phyloP scores from a whole-genome alignment of 164 flowering plant genomes.

The Magnolia changhungtana region DNA sequence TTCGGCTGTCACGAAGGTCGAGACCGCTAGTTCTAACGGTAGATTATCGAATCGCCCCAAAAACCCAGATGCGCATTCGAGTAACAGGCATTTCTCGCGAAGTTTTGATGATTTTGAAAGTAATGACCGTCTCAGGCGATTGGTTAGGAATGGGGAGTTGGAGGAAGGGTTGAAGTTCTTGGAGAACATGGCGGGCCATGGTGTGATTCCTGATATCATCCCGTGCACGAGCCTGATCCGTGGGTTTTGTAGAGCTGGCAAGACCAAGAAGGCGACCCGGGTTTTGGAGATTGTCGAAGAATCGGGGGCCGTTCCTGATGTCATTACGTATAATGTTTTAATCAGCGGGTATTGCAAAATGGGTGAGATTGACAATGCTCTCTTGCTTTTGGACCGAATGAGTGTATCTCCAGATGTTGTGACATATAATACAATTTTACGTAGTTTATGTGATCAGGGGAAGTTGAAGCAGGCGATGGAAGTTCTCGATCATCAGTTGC shows the following conservation, averaged over 20 bases:
- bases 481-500: slow-evolving; percentile 55
- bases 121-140: slow-evolving; percentile 47
- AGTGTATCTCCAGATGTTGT: slow-evolving; percentile 78
- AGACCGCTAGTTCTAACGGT: slow-evolving; percentile 35
- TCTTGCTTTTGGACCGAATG: slow-evolving; percentile 63
- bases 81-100: slow-evolving; percentile 21
- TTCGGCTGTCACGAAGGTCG: slow-evolving; percentile 32
- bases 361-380: slow-evolving; percentile 72
- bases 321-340: slow-evolving; percentile 76
- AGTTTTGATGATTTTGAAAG: slow-evolving; percentile 51
- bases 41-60: slow-evolving; percentile 21
- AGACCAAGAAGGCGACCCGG: slow-evolving; percentile 59
- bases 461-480: slow-evolving; percentile 72
- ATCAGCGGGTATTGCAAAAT: slow-evolving; percentile 77
- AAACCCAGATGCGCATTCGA: slow-evolving; percentile 20
- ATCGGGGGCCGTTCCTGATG: slow-evolving; percentile 84
- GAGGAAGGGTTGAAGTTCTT: slow-evolving; percentile 54
- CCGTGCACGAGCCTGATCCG: slow-evolving; percentile 73
- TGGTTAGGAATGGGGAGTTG: slow-evolving; percentile 63
- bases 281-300: slow-evolving; percentile 69
- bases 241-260: slow-evolving; percentile 58
- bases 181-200: slow-evolving; percentile 57
- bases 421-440: slow-evolving; percentile 77
- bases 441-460: slow-evolving; percentile 63
- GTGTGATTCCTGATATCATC: slow-evolving; percentile 65